Base-by-base conservation (phyloP, 2,329 filamentous ascomycete genomes). In the Diaporthe batatas region DNA sequence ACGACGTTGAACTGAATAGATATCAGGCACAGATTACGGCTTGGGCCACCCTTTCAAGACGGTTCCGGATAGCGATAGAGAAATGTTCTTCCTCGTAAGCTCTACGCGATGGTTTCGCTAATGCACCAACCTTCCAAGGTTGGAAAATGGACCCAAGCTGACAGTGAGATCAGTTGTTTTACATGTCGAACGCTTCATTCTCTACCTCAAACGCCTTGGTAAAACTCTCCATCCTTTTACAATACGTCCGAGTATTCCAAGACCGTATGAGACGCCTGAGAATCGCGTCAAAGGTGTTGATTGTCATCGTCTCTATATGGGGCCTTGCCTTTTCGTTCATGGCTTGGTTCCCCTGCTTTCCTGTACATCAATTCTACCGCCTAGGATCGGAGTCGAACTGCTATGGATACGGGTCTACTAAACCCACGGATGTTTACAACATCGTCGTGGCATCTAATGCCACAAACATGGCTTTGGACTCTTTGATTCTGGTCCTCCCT, bases 11-110 rank as follows among this genome's bases (percentile, higher is more conserved):
- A 39, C 55, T 58, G 3, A 58, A 32, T 39, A 12, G 14, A 21
- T 8, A 39, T 58, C 14, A 36, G 55, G 4, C 4, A 58, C 55
- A 5, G 32, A 39, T 39, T 39, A 39, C 55, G 55, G 55, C 34
- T 39, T 58, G 4, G 55, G 55, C 21, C 55, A 58, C 11, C 55
- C 55, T 58, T 58, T 58, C 16, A 58, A 34, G 36, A 21, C 36
- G 55, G 34, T 23, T 36, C 34, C 55, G 11, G 55, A 58, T 23
- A 58, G 55, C 34, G 55, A 58, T 3, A 59, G 55, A 42, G 55
- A 59, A 59, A 42, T 59, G 34, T 59, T 59, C 14, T 42, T 59
- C 25, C 55, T 59, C n/a, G 55, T 59, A n/a, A 59, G 55, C 34
- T 39, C 11, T 42, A n/a, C 55, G 10, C 34, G 5, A 36, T 36